These are phyloP conservation scores for Acanthamoeba healyi DNA, from an alignment of 208 protist genomes.

Conservation along the genomic window DNA sequence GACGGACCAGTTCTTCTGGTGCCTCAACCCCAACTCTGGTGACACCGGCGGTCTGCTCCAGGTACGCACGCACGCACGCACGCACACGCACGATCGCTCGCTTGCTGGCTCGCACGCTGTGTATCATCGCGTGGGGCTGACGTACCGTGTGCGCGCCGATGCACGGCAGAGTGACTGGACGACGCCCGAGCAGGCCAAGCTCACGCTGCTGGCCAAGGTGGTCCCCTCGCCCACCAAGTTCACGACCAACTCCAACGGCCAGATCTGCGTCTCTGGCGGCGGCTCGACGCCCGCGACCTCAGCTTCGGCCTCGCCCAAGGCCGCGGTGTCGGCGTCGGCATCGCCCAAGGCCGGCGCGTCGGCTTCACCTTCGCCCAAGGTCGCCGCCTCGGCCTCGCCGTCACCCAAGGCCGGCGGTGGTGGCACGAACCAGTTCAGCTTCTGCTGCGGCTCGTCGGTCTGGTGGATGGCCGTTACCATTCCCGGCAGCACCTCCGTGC, in stretches of 20 bases:
- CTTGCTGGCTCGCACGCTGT: too few relatives aligned
- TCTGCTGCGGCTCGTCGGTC: background rate
- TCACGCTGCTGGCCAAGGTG: constrained; percentile 73
- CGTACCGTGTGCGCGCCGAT: too few relatives aligned
- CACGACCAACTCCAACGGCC: constrained; percentile 22
- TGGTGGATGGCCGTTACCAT: background rate
- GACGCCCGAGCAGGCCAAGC: constrained; percentile 71
- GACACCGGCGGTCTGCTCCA: constrained; percentile 84
- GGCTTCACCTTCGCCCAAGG: background rate
- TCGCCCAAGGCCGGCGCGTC: too few relatives aligned
- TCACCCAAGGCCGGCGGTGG: background rate
- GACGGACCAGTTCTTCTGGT: constrained; percentile 84
- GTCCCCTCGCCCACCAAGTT: constrained; percentile 78
- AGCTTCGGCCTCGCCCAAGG: background rate
- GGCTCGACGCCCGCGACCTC: background rate
- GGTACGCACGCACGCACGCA: background rate
- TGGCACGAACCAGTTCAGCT: background rate
- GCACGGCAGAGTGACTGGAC: constrained; percentile 77
- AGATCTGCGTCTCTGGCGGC: constrained; percentile 18
- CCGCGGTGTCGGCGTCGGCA: background rate
- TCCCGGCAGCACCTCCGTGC: background rate
- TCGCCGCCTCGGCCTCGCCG: background rate
- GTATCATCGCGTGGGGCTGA: background rate
- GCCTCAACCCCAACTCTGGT: constrained; percentile 84
- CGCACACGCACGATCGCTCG: too few relatives aligned